Base-by-base conservation (phyloP, 352 stramenopile genomes). In the Pythium diclinum region DNA sequence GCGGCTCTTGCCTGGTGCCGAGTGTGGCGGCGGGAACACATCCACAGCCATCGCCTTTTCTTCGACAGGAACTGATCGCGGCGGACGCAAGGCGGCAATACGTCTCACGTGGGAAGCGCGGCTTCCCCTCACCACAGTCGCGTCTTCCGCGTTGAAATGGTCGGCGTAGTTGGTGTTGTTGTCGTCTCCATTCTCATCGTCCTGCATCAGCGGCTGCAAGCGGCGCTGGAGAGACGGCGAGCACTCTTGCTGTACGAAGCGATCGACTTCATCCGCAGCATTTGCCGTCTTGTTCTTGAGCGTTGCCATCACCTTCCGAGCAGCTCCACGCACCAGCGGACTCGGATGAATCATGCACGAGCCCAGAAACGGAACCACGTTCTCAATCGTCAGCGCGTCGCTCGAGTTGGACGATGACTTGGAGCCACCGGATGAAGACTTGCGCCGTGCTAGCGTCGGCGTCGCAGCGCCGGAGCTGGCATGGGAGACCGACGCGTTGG, bases 91-190 rank as follows among this genome's bases (percentile, higher is more conserved):
- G 2, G 85, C 85, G 8, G 85, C 83, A 42, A 94, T 77, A 8
- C 85, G 80, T 1, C 83, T 77, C 10, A 94, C 78, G 28, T 94
- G 85, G 3, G 85, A 94, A 5, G 80, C 77, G 0, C 83, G 83
- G 72, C 79, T 91, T 0, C 83, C 83, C 9, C 83, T 78, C 14
- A 93, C 78, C 52, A 81, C 83, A 0, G 78, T 91, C 5, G 77
- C 61, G 52, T 85, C 65, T 16, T 85, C 73, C 0, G 69, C 78
- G 6, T 78, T 76, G 32, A 87, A 87, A 46, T 88, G 76, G 40
- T 91, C 77, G 0, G 74, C 71, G 44, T 81, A 81, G 46, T 34
- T 47, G 1, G 34, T 54, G 33, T 83, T 86, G 8, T 65, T 67
- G 44, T 76, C 68, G 16, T 74, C 70, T 2, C 68, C 64, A n/a